Percentiles rank a stretch among this genome's conserved stretches.
Conservation (phyloP, 2,329 filamentous ascomycete species). For the Sordariomycetes sp. region DNA sequence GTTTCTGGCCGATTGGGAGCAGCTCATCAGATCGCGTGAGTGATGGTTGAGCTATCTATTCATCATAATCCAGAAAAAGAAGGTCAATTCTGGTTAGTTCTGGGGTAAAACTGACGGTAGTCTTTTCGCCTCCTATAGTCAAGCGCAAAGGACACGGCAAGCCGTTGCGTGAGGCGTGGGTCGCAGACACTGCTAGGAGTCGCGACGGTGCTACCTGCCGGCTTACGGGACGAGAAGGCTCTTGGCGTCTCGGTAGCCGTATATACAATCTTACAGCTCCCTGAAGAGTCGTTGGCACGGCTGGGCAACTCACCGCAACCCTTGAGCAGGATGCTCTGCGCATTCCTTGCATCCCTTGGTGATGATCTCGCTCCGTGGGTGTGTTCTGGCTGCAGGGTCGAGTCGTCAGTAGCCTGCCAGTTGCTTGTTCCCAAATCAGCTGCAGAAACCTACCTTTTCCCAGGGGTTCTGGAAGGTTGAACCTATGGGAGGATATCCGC, state of each 20-base stretch:
- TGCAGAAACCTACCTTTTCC: conserved; percentile 7
- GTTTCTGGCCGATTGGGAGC: not conserved
- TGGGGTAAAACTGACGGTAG: not conserved
- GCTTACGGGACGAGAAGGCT: not conserved
- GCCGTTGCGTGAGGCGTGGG: not conserved
- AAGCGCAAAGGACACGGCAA: not conserved
- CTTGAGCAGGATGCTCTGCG: not conserved
- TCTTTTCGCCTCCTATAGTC: not conserved
- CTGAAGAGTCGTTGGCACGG: not conserved
- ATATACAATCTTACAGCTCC: not conserved
- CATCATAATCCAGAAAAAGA: not conserved
- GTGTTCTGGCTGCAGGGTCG: not conserved
- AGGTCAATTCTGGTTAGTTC: not conserved
- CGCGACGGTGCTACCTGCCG: not conserved
- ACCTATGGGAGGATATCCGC: conserved; percentile 2
- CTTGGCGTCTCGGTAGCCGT: not conserved
- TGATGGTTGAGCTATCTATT: not conserved
- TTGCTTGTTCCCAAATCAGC: conserved; percentile 12
- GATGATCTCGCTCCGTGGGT: not conserved
- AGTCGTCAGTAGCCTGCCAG: conserved; percentile 4
- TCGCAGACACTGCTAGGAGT: not conserved
- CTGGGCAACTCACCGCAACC: not conserved
- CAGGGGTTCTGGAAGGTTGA: conserved; percentile 8
- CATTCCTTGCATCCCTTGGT: not conserved
- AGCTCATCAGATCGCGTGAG: not conserved